Base-by-base conservation (phyloP, 176 grass and related monocot species). In the Phragmites australis region DNA sequence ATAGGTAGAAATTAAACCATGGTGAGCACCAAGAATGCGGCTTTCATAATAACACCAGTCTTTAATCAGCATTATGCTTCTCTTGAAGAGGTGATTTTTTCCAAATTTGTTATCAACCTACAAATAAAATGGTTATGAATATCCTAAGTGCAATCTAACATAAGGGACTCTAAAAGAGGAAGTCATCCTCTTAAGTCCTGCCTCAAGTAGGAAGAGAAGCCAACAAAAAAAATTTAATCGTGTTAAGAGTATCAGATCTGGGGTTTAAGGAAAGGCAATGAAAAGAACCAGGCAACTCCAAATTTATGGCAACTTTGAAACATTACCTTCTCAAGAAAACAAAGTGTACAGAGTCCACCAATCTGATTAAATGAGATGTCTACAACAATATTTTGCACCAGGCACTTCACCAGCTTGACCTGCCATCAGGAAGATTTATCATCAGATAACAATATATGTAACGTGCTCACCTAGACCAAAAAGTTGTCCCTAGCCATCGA, bases 341-440 rank as follows among this genome's bases (percentile, higher is more conserved):
- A 94, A 82, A 97, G 92, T 4, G 92, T 94, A 76, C 71, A 90
- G 23, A 94, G 85, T 63, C 92, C 94, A 32, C 92, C 94, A 55
- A 94, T 86, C 82, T 97, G 94, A 92, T 97, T 97, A 65, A 94
- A 92, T n/a, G 94, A 90, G 45, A 94, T 97, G 71, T 97, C 94
- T 37, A 97, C 89, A 50, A 90, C 83, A 46, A 94, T 97, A 68
- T 97, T 92, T 72, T 97, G 85, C 30, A 97, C 92, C 34, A 92
- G 31, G 68, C 94, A 97, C 90, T 97, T 97, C 34, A 97, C 88
- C 76, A 97, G 83, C 66, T 94, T 94, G 41, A 97, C 89, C 94
- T 97, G 87, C 73, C 75, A 88, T 43, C 34, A 72, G 43, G 73
- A 78, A 74, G n/a, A 87, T 27, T 56, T 62, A 54, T 83, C 42